Evolutionary conservation across 768 basidiomycete species (phyloP).

Genomic region (Rhizopogon rudus): DNA sequence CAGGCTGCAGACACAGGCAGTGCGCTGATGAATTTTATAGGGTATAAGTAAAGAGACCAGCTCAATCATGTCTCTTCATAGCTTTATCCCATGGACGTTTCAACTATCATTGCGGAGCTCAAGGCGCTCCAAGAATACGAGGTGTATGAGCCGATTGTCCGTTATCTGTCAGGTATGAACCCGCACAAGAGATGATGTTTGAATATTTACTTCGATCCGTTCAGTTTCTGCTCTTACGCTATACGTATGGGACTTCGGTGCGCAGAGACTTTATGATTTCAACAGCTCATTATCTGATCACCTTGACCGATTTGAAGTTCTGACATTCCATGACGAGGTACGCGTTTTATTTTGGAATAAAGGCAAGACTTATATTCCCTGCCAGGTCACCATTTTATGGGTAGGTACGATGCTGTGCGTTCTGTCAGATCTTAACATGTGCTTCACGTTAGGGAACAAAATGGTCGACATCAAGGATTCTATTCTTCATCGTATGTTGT

Average conservation of each 20-base stretch:
- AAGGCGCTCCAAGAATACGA: too few species aligned
- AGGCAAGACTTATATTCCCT: neutral
- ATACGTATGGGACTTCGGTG: neutral
- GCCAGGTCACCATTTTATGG: conserved; percentile 1
- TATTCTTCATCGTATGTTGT: conserved; percentile 2
- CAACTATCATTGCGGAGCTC: too few species aligned
- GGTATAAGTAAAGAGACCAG: too few species aligned
- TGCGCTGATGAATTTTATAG: too few species aligned
- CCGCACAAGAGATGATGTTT: too few species aligned
- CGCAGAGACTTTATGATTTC: neutral
- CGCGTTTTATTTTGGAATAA: neutral
- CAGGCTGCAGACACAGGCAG: too few species aligned
- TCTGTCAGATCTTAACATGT: neutral
- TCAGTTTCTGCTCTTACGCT: neutral
- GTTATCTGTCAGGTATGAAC: too few species aligned
- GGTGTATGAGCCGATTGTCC: too few species aligned
- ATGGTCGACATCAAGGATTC: neutral
- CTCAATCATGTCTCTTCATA: too few species aligned
- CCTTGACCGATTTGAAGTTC: neutral
- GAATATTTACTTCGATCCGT: too few species aligned
- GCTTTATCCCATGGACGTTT: too few species aligned
- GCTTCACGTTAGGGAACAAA: neutral
- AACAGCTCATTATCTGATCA: neutral
- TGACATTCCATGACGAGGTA: conserved; percentile 1
- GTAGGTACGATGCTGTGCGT: neutral